Conservation (phyloP, 2,329 filamentous ascomycete genomes). For the Colletotrichum godetiae region DNA sequence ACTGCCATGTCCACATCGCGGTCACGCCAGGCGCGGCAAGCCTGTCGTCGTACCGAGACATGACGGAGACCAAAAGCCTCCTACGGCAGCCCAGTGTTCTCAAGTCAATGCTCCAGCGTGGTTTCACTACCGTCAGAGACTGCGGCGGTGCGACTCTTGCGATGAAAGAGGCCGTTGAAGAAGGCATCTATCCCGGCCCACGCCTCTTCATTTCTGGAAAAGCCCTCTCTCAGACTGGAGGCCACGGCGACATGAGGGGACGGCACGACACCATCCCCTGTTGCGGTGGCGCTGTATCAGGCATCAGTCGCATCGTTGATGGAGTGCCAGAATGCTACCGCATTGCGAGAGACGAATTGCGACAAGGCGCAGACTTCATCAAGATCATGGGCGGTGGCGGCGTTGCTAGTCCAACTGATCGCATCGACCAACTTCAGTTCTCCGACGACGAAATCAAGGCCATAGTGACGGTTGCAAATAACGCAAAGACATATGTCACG, state of each 20-base stretch:
- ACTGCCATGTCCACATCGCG: slow-evolving; percentile 46
- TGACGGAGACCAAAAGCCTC: slow-evolving; percentile 49
- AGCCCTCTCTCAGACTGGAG: slow-evolving; percentile 67
- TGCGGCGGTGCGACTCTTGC: slow-evolving; percentile 66
- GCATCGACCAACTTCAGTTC: slow-evolving; percentile 65
- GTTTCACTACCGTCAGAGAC: slow-evolving; percentile 69
- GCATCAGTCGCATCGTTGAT: slow-evolving; percentile 60
- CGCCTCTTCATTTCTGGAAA: slow-evolving; percentile 65
- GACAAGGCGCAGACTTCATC: slow-evolving; percentile 68
- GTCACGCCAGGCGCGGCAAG: slow-evolving; percentile 41
- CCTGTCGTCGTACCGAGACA: slow-evolving; percentile 34
- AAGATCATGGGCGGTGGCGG: slow-evolving; percentile 71
- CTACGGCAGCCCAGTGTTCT: slow-evolving; percentile 56
- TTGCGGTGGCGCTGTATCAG: slow-evolving; percentile 58
- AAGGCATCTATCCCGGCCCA: slow-evolving; percentile 65
- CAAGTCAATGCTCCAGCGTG: slow-evolving; percentile 63
- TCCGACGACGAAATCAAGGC: slow-evolving; percentile 65
- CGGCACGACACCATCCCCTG: slow-evolving; percentile 51
- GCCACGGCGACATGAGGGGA: slow-evolving; percentile 63
- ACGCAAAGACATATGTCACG: slow-evolving; percentile 64
- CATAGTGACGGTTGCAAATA: slow-evolving; percentile 60
- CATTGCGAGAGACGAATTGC: slow-evolving; percentile 64
- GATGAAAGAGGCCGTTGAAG: slow-evolving; percentile 65
- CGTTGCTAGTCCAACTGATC: slow-evolving; percentile 65
- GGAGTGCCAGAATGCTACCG: slow-evolving; percentile 65